Conservation (phyloP, 352 stramenopile genomes). For the Phytophthora palmivora region DNA sequence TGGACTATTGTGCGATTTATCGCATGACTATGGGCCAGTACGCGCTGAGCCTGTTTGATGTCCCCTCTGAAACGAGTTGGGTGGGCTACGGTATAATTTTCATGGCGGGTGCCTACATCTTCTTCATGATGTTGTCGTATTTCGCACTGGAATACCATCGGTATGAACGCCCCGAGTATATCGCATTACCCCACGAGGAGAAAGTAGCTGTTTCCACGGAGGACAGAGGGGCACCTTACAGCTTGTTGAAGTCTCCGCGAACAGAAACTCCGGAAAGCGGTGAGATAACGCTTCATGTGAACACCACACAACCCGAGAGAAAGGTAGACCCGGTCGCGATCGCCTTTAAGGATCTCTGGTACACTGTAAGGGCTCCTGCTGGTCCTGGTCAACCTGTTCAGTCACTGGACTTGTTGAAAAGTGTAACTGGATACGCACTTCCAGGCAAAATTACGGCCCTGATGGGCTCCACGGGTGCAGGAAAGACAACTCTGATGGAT, state of each 20-base stretch:
- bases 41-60: conserved; percentile 54
- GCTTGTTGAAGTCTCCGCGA: conserved; percentile 34
- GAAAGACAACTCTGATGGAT: conserved; percentile 96
- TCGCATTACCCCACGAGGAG: conserved; percentile 38
- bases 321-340: conserved; percentile 53
- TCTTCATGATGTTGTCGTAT: conserved; percentile 63
- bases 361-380: conserved; percentile 55
- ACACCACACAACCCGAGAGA: conserved; percentile 17
- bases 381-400: conserved; percentile 37
- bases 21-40: conserved; percentile 59
- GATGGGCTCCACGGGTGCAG: conserved; percentile 79
- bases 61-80: conserved; percentile 53
- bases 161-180: conserved; percentile 64
- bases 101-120: conserved; percentile 51
- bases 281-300: conserved; percentile 41
- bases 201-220: conserved; percentile 3
- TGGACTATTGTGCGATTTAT: conserved; percentile 53
- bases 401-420: conserved; percentile 58
- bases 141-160: conserved; percentile 67
- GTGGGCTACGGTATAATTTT: conserved; percentile 52
- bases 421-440: conserved; percentile 59
- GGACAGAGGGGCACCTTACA: conserved; percentile 30
- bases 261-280: conserved; percentile 10
- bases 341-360: conserved; percentile 68
- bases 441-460: conserved; percentile 73